phyloP scores from a whole-genome alignment of 129 eudicot species.

The Lonicera japonica region DNA sequence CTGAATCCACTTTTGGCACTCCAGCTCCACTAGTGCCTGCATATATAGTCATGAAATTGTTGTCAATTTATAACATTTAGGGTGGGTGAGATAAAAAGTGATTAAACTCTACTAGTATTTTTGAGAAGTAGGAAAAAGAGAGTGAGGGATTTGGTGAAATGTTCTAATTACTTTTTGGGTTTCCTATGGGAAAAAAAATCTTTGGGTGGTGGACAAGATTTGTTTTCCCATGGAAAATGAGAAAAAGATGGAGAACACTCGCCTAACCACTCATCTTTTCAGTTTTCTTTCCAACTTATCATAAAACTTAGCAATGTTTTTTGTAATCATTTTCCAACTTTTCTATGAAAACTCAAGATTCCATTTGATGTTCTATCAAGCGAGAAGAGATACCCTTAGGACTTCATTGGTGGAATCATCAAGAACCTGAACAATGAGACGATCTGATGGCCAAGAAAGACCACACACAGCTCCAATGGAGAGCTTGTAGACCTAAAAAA shows the following conservation, averaged over 20 bases:
- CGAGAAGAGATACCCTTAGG: conserved; percentile 48
- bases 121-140: too few relatives aligned
- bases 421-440: conserved; percentile 70
- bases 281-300: too few relatives aligned
- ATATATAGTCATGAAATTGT: neutral
- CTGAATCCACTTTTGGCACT: conserved; percentile 60
- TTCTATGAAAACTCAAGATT: neutral
- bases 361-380: neutral
- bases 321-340: too few relatives aligned
- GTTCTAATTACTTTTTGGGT: neutral
- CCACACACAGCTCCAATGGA: conserved; percentile 77
- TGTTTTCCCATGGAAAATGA: too few relatives aligned
- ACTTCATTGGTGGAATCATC: conserved; percentile 79
- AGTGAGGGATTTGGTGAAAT: neutral
- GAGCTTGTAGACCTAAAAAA: conserved; percentile 74
- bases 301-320: too few relatives aligned
- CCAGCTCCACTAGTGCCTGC: conserved; percentile 62
- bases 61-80: neutral
- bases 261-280: too few relatives aligned
- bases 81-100: too few relatives aligned
- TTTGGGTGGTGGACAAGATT: too few relatives aligned
- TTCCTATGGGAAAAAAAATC: too few relatives aligned
- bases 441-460: conserved; percentile 70
- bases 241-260: too few relatives aligned
- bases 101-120: too few relatives aligned